Percentiles rank a stretch among this genome's conserved stretches.
Evolutionary conservation across 768 basidiomycete species (phyloP).

Genomic region (Naganishia friedmannii): DNA sequence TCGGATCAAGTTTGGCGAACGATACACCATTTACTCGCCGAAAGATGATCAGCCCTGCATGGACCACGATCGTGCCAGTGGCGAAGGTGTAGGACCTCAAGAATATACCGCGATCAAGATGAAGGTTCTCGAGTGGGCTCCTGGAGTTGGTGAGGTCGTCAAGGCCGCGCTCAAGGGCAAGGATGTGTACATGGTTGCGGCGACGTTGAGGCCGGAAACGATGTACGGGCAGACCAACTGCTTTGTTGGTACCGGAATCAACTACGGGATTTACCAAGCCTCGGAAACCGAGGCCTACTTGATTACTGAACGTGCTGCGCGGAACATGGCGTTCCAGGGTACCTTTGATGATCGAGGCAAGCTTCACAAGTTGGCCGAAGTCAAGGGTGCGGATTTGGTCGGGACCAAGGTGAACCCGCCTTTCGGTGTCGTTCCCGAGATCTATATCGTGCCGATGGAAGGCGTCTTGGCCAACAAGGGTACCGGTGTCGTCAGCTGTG

Average conservation of each 20-base stretch:
- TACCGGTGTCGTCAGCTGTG: constrained; percentile 96
- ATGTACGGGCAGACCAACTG: constrained; percentile 99
- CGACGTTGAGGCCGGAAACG: constrained; percentile 92
- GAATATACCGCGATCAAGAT: constrained; percentile 95
- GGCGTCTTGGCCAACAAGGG: constrained; percentile 96
- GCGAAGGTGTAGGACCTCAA: constrained; percentile 90
- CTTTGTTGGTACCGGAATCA: constrained; percentile 84
- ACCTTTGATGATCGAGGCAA: constrained; percentile 70
- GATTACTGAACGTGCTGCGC: constrained; percentile 79
- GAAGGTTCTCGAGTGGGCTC: constrained; percentile 82
- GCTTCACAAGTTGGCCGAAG: constrained; percentile 68
- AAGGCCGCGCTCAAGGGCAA: constrained; percentile 69
- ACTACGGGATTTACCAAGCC: constrained; percentile 84
- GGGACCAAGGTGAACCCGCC: constrained; percentile 90
- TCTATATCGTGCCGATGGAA: constrained; percentile 98
- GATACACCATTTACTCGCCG: constrained; percentile 96
- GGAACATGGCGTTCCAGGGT: constrained; percentile 98
- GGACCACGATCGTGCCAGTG: constrained; percentile 96
- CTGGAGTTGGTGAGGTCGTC: constrained; percentile 64
- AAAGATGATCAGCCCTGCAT: constrained; percentile 99
- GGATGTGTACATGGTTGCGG: constrained; percentile 88
- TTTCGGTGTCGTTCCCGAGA: constrained; percentile 72
- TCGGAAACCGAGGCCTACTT: constrained; percentile 72
- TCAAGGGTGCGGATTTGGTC: constrained; percentile 74
- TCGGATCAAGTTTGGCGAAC: constrained; percentile 96